phyloP scores from a whole-genome alignment of 768 basidiomycete genomes.

The Hemileccinum impolitum region DNA sequence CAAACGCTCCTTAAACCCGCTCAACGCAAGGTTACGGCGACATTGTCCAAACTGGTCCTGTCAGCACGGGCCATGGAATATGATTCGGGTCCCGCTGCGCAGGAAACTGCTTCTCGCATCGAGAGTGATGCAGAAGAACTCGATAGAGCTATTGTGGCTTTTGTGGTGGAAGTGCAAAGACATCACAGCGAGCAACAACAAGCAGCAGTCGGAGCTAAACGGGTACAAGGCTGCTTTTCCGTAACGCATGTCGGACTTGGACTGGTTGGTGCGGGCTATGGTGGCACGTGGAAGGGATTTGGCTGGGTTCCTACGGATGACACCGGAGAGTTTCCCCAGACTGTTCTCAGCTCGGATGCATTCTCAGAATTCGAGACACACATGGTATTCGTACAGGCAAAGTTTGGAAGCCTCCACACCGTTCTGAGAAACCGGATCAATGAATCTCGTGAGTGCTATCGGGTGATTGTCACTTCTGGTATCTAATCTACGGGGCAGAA shows the following conservation, averaged over 20 bases:
- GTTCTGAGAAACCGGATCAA: constrained; percentile 20
- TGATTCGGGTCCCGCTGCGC: constrained; percentile 60
- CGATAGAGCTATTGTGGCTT: constrained; percentile 64
- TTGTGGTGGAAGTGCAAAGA: constrained; percentile 68
- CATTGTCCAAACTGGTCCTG: constrained; percentile 84
- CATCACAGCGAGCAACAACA: constrained; percentile 37
- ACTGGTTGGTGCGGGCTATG: constrained; percentile 76
- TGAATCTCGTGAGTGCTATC: constrained; percentile 24
- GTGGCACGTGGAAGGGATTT: constrained; percentile 78
- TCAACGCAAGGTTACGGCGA: constrained; percentile 84
- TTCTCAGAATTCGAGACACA: constrained; percentile 51
- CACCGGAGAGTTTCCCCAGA: constrained; percentile 44
- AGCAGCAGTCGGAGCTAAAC: constrained; percentile 37
- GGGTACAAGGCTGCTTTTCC: constrained; percentile 59
- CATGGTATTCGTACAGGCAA: constrained; percentile 49
- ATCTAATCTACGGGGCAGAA: constrained; percentile 18
- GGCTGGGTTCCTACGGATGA: constrained; percentile 68
- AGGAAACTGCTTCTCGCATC: constrained; percentile 66
- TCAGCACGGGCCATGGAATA: constrained; percentile 89
- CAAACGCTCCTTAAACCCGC: constrained; percentile 71
- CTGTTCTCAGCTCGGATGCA: constrained; percentile 47
- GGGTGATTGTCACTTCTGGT: not conserved
- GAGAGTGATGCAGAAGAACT: constrained; percentile 75
- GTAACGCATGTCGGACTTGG: constrained; percentile 68
- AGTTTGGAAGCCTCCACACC: constrained; percentile 35